Evolutionary conservation across 1,284 basidiomycete species (phyloP).

Genomic region (Marasmius sp.): DNA sequence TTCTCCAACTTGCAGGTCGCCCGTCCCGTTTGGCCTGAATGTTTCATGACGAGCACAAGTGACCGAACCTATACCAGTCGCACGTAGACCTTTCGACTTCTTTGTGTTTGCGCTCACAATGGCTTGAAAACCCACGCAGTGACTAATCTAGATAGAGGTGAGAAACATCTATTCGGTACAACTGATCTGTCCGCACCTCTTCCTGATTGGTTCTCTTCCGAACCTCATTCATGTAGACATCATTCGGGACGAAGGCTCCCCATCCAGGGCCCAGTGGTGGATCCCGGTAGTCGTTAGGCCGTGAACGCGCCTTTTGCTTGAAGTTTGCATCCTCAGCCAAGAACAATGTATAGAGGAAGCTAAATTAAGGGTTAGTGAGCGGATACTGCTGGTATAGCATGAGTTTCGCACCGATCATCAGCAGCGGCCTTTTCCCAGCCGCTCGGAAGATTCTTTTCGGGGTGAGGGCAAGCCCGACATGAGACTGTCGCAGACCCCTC

Average conservation of each 20-base stretch:
- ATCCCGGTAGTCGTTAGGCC: constrained; percentile 9
- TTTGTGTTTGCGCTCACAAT: constrained; percentile 17
- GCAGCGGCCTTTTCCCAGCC: constrained; percentile 12
- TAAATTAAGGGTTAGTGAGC: neutral
- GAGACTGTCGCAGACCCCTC: constrained; percentile 6
- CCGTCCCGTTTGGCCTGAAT: constrained; percentile 19
- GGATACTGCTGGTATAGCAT: no score
- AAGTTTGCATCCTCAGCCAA: constrained; percentile 23
- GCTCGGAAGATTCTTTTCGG: constrained; percentile 12
- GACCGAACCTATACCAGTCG: constrained; percentile 17
- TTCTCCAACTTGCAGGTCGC: constrained; percentile 21
- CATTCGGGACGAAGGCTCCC: constrained; percentile 16
- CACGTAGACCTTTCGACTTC: constrained; percentile 15
- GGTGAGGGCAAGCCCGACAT: constrained; percentile 20
- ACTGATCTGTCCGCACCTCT: no score
- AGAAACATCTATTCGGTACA: no score
- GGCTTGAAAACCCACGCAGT: constrained; percentile 20
- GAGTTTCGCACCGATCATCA: no score
- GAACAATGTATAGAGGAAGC: constrained; percentile 14
- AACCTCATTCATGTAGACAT: constrained; percentile 13
- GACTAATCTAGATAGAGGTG: constrained; percentile 17
- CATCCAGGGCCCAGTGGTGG: constrained; percentile 15
- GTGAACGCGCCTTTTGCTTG: constrained; percentile 13
- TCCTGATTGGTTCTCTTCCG: neutral
- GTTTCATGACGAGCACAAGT: constrained; percentile 18